Base-by-base conservation (phyloP, 1,284 basidiomycete species). In the Sporisorium iseilematis-ciliati region DNA sequence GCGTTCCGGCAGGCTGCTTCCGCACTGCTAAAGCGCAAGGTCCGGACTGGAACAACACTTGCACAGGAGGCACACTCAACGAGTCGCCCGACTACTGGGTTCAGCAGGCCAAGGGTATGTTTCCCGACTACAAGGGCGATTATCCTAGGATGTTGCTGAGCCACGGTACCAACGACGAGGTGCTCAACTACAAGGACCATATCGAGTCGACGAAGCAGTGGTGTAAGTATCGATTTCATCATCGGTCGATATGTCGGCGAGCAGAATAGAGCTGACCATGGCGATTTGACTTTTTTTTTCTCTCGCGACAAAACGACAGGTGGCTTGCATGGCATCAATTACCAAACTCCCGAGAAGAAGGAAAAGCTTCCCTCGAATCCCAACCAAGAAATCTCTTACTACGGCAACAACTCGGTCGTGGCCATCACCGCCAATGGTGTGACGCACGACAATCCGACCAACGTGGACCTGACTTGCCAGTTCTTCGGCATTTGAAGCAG, bases 311-410 rank as follows among this genome's bases (percentile, higher is more conserved):
- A 11, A 38, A 38, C 35, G 12, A 38, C 35, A 38, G 35, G 51
- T 12, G 29, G 23, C 18, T 23, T 69, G 11, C 55, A 58, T 45
- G 42, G 57, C 26, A 20, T 57, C 3, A 29, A 61, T 40, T 33
- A 55, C 8, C 33, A 52, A 16, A 48, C 11, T 11, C 55, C 65
- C 2, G 54, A 43, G 6, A 62, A 65, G 58, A 56, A 61, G 25
- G 49, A 61, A 21, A 50, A 35, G 10, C 41, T 54, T 10, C 33
- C 53, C 12, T 33, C 46, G 3, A 10, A 55, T 26, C 52, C 56
- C 52, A 72, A 72, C 42, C 60, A 63, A 25, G 55, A 63, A 18
- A 29, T 59, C 6, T 58, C 59, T 4, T 21, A 20, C 18, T 72
- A 66, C 25, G 69, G 69, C 7, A 38, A 38, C 35, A 38, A 38